Percentiles rank a stretch among this genome's conserved stretches.
These are phyloP conservation scores for Diversispora epigaea DNA, from an alignment of 192 early-diverging fungal genomes.

Conservation along the genomic window DNA sequence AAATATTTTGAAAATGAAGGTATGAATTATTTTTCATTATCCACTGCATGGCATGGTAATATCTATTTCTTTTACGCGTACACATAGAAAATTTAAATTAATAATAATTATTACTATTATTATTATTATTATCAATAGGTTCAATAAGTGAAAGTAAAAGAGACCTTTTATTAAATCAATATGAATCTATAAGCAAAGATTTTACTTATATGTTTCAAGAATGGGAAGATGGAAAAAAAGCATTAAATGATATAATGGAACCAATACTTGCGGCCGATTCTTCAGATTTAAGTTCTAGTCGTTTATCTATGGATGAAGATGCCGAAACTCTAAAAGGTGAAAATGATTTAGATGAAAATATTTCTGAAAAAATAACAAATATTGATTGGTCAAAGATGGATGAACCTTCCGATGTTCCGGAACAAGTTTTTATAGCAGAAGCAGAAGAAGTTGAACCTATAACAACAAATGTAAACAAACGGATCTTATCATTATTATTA, in stretches of 20 bases:
- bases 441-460: slow-evolving; percentile 31
- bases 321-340: background rate
- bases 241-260: slow-evolving; percentile 42
- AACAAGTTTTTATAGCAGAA: slow-evolving; percentile 51
- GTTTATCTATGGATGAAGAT: slow-evolving; percentile 27
- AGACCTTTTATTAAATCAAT: slow-evolving; percentile 37
- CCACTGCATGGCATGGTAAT: background rate
- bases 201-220: slow-evolving; percentile 50
- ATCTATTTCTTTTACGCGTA: too few species aligned
- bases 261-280: slow-evolving; percentile 19
- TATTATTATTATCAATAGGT: slow-evolving; percentile 25
- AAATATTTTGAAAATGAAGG: slow-evolving; percentile 37
- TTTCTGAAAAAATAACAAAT: slow-evolving; percentile 3
- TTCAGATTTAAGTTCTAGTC: slow-evolving; percentile 12
- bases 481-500: too few species aligned
- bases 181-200: slow-evolving; percentile 33
- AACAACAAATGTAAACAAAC: background rate
- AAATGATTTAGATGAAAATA: slow-evolving; percentile 4
- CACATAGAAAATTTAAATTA: background rate
- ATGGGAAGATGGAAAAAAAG: slow-evolving; percentile 52
- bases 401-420: slow-evolving; percentile 28
- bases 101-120: background rate
- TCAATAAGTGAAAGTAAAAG: slow-evolving; percentile 30
- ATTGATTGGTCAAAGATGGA: slow-evolving; percentile 24
- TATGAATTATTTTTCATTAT: background rate